These are phyloP conservation scores for Inonotus obliquus DNA, from an alignment of 1,284 basidiomycete species.

Conservation along the genomic window DNA sequence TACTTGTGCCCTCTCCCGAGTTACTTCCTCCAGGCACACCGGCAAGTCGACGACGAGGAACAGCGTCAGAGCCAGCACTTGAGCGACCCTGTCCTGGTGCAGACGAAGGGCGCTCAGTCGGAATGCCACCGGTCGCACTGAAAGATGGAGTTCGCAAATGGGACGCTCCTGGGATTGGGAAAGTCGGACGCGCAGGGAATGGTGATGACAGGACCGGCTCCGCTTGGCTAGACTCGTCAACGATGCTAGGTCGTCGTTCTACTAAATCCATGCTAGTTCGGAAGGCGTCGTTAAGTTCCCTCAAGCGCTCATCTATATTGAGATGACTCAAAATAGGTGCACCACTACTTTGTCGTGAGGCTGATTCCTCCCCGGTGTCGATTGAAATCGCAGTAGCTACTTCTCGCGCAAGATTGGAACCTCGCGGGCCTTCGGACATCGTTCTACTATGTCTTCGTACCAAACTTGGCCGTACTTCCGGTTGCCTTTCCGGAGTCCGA, in stretches of 20 bases:
- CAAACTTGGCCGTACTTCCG: not conserved
- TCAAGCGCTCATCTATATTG: slow-evolving; percentile 58
- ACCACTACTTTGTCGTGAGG: not conserved
- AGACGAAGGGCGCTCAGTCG: slow-evolving; percentile 2
- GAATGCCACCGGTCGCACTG: not conserved
- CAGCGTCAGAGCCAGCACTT: not conserved
- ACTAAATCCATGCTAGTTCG: slow-evolving; percentile 42
- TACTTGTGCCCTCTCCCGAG: not conserved
- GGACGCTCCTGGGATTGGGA: slow-evolving; percentile 2
- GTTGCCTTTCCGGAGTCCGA: not conserved
- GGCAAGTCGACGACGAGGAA: not conserved
- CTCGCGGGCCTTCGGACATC: slow-evolving; percentile 20
- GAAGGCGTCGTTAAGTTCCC: slow-evolving; percentile 62
- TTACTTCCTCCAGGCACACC: slow-evolving; percentile 5
- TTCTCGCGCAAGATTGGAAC: slow-evolving; percentile 22
- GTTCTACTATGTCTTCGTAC: slow-evolving; percentile 5
- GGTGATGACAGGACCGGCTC: not conserved
- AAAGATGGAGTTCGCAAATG: slow-evolving; percentile 4
- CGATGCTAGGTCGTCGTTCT: slow-evolving; percentile 1
- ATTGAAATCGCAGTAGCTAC: not conserved
- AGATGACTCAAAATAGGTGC: slow-evolving; percentile 17
- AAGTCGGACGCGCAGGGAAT: not conserved
- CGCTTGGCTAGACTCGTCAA: not conserved
- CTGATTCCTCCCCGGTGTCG: not conserved
- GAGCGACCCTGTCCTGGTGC: not conserved